These are phyloP conservation scores for Penicillium concentricum DNA, from an alignment of 2,329 filamentous ascomycete species.

Conservation along the genomic window DNA sequence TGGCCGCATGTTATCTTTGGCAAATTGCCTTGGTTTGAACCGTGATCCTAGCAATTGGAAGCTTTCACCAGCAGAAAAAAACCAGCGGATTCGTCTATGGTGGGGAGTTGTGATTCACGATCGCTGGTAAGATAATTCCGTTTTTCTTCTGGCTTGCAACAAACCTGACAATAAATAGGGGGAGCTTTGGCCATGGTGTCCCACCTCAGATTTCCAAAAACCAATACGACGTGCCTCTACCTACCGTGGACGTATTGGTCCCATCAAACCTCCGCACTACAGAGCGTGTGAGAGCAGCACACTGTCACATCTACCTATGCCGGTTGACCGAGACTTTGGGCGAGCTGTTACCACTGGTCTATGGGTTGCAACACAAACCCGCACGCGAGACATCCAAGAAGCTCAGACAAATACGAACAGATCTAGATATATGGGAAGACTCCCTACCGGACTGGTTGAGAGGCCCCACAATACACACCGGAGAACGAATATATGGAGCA, in stretches of 20 bases:
- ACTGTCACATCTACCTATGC: conserved; percentile 55
- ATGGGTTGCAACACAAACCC: conserved; percentile 45
- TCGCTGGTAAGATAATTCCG: conserved; percentile 43
- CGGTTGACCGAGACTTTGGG: conserved; percentile 49
- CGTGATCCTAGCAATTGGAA: conserved; percentile 56
- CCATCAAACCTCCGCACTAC: conserved; percentile 35
- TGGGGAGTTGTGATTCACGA: conserved; percentile 60
- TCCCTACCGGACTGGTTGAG: conserved; percentile 46
- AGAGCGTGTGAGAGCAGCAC: conserved; percentile 47
- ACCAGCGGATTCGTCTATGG: conserved; percentile 54
- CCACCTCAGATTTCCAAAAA: conserved; percentile 54
- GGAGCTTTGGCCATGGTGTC: conserved; percentile 56
- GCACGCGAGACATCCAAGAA: conserved; percentile 47
- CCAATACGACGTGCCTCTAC: conserved; percentile 58
- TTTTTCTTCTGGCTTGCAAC: neutral
- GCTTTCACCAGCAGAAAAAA: conserved; percentile 51
- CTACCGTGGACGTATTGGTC: conserved; percentile 46
- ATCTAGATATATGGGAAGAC: conserved; percentile 48
- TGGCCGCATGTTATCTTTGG: conserved; percentile 54
- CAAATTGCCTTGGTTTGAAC: conserved; percentile 57
- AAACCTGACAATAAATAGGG: conserved; percentile 36
- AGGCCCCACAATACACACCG: conserved; percentile 31
- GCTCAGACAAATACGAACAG: conserved; percentile 46
- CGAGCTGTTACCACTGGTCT: conserved; percentile 47
- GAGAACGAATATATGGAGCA: conserved; percentile 40